Evolutionary conservation across 2,329 filamentous ascomycete genomes (phyloP).

Genomic region (Aureobasidium leucospermi): DNA sequence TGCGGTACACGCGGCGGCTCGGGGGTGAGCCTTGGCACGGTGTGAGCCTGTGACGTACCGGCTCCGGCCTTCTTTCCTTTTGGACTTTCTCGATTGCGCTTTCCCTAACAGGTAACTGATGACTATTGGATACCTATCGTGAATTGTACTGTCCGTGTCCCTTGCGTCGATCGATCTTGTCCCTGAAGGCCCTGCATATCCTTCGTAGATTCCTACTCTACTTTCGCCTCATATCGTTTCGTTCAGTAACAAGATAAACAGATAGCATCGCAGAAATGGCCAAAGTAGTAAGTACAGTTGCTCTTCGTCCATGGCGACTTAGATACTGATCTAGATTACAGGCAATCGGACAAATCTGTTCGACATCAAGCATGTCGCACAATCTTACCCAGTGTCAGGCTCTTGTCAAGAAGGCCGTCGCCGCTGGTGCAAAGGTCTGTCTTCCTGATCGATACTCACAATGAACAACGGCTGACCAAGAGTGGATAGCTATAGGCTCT

Average conservation of each 20-base stretch:
- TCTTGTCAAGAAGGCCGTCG: slow-evolving; percentile 64
- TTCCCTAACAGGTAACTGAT: neutral
- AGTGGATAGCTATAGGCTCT: slow-evolving; percentile 49
- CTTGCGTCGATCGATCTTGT: slow-evolving; percentile 1
- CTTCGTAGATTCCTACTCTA: neutral
- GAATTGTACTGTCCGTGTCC: neutral
- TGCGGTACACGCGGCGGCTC: neutral
- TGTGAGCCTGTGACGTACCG: neutral
- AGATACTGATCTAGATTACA: slow-evolving; percentile 30
- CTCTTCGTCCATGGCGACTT: neutral
- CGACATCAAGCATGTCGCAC: slow-evolving; percentile 66
- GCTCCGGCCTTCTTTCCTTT: neutral
- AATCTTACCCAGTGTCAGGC: slow-evolving; percentile 73
- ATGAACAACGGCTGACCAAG: slow-evolving; percentile 1
- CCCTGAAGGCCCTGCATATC: neutral
- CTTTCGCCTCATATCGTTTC: neutral
- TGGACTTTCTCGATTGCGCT: neutral
- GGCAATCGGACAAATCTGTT: slow-evolving; percentile 87
- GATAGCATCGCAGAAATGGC: no score
- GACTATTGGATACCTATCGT: slow-evolving; percentile 1
- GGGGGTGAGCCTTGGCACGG: slow-evolving; percentile 1
- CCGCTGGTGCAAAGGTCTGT: slow-evolving; percentile 67
- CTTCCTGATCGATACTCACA: neutral
- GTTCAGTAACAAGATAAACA: neutral
- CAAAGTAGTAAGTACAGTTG: slow-evolving; percentile 18